Evolutionary conservation across 805 yeast genomes (phyloP), one percentile per base, ranked within the genome.

Genomic region (Yarrowia yakushimensis): DNA sequence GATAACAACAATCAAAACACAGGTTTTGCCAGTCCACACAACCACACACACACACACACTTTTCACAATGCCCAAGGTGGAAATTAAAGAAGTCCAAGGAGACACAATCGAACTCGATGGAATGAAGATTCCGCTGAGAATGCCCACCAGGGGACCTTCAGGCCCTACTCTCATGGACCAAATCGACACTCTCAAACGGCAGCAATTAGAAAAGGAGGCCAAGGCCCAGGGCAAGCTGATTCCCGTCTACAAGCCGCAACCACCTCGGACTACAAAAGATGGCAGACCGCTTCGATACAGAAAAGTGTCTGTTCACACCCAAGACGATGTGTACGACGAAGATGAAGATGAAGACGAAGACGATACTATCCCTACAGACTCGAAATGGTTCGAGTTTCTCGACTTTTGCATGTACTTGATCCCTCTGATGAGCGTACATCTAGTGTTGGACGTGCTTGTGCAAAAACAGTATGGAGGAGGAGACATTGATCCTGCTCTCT

Each of bases 391-490:
- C 62, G 48, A 60, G 25, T 25, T 66, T 4, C 67, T 73, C 25
- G 75, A 72, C 63, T 67, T 69, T 54, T 61, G 69, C 23, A 64
- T 66, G 66, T 69, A 69, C 39, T 33, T 73, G 39, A 65, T 73
- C 18, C 76, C 77, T 3, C 63, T 77, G 64, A 64, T 70, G 25
- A 63, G 74, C 8, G 73, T 76, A 10, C 75, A 76, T 63, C 62
- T 70, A 12, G 69, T 70, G 27, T 67, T 76, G 31, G 74, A 73
- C 41, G 67, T 69, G 17, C 66, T 76, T 7, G 78, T 77, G 0
- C 69, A 74, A 27, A 55, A 66, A 55, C 78, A 76, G 66, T 76
- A 77, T 64, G 70, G 67, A 20, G 74, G 72, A 64, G 69, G 63
- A 25, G 50, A 37, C 27, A 34, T 42, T 15, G 63, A 57, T 31